phyloP scores from a whole-genome alignment of 208 protist genomes.

The Wallacemonas sp. region DNA sequence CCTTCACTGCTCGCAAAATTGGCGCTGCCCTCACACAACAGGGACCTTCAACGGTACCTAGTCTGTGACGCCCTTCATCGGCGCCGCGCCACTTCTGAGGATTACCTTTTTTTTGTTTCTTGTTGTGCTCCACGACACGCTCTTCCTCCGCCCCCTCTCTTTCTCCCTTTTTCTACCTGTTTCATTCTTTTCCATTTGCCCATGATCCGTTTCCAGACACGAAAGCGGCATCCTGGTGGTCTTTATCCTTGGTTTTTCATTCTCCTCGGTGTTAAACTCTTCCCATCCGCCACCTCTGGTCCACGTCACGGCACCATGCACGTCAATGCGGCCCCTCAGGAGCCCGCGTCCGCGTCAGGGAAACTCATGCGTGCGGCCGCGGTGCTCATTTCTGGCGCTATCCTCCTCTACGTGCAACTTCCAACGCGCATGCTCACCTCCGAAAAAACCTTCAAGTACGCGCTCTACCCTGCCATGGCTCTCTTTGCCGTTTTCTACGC shows the following conservation, averaged over 20 bases:
- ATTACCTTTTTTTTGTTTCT: no score
- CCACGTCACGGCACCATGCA: conserved; percentile 20
- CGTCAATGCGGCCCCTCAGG: conserved; percentile 16
- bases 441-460: conserved; percentile 22
- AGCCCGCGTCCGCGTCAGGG: conserved; percentile 18
- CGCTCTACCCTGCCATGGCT: conserved; percentile 44
- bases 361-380: conserved; percentile 19
- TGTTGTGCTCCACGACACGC: no score
- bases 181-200: conserved; percentile 4
- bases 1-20: no score
- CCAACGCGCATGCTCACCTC: conserved; percentile 53
- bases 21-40: no score
- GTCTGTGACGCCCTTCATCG: no score
- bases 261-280: conserved; percentile 7
- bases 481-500: conserved; percentile 54
- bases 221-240: no score
- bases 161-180: no score
- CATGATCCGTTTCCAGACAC: conserved; percentile 9
- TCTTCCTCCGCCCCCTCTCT: no score
- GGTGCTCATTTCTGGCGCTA: conserved; percentile 9
- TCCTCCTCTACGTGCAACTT: conserved; percentile 45
- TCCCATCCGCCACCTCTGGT: conserved; percentile 6
- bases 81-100: no score
- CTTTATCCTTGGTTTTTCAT: conserved; percentile 15
- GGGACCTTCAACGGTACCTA: no score